phyloP scores from a whole-genome alignment of 2,329 filamentous ascomycete genomes.

The Thielaviopsis punctulata region DNA sequence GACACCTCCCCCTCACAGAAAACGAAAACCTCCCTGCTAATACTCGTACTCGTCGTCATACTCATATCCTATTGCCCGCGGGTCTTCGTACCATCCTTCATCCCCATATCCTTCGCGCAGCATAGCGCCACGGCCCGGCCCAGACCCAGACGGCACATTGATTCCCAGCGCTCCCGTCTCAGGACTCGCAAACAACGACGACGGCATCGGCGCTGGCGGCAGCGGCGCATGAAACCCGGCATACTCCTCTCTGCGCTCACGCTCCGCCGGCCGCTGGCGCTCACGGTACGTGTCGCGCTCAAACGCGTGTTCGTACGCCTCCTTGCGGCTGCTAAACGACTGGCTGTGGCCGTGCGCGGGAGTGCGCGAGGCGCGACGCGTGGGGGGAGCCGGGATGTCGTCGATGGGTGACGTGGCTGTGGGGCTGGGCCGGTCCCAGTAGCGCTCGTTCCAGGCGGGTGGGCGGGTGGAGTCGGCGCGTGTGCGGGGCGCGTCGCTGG shows the following conservation, averaged over 20 bases:
- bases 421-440: not conserved
- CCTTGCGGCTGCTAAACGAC: conserved; percentile 2
- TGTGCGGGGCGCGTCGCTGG: not conserved
- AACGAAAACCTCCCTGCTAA: not conserved
- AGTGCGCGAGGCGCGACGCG: conserved; percentile 5
- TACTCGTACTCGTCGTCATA: not conserved
- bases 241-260: not conserved
- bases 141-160: not conserved
- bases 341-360: conserved; percentile 6
- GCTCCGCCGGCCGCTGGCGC: not conserved
- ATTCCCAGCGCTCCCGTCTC: not conserved
- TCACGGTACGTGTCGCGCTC: not conserved
- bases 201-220: conserved; percentile 7
- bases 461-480: not conserved
- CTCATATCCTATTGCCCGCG: not conserved
- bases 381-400: not conserved
- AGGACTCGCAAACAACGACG: not conserved
- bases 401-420: not conserved
- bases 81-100: not conserved
- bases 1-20: no score
- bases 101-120: not conserved
- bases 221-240: not conserved
- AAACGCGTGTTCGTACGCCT: not conserved
- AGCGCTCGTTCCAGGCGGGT: not conserved
- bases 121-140: not conserved